Evolutionary conservation across 306 rosid species (phyloP), one percentile per base, ranked within the genome.

Genomic region (Psophocarpus tetragonolobus): DNA sequence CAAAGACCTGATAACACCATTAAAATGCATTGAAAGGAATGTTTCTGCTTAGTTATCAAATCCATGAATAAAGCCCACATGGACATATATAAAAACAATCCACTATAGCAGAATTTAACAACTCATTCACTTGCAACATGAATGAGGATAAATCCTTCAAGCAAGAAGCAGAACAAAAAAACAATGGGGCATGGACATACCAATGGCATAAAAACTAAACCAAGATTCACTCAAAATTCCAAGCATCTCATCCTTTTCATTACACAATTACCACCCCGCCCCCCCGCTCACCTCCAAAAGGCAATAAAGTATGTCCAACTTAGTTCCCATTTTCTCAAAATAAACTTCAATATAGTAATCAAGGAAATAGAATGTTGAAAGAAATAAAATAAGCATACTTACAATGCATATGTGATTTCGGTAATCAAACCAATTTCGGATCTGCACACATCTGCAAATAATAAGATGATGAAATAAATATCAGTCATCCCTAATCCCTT

Each of bases 1-100:
- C 98, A 94, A 90, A 94, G 78, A 94, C 97, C 97, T 94, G 98
- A 92, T 85, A 88, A 91, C 83, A 91, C 87, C 94, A 94, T 92
- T 89, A 78, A 90, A 87, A 94, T 84, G 87, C 87, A 88, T 90
- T 54, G 87, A 90, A 87, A 91, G 87, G 88, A 87, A 87, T 81
- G 89, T 68, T 78, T 87, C 83, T 63, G 90, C 92, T 91, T 80
- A 94, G 90, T 84, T 86, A 75, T 85, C 84, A 81, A 42, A 71
- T 84, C 86, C 69, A 91, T 67, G 80, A 85, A 90, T 76, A 90
- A 84, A 86, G 85, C 80, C 81, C 80, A 73, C 66, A 82, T 47
- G 76, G 82, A 82, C 69, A 78, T 65, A 56, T 71, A 51, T 48
- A 74, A 38, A 69, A 36, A 79, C 69, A 74, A 78, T 58, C 72